Conservation (phyloP, 1,139 yeast genomes). For the Pichia kudriavzevii region DNA sequence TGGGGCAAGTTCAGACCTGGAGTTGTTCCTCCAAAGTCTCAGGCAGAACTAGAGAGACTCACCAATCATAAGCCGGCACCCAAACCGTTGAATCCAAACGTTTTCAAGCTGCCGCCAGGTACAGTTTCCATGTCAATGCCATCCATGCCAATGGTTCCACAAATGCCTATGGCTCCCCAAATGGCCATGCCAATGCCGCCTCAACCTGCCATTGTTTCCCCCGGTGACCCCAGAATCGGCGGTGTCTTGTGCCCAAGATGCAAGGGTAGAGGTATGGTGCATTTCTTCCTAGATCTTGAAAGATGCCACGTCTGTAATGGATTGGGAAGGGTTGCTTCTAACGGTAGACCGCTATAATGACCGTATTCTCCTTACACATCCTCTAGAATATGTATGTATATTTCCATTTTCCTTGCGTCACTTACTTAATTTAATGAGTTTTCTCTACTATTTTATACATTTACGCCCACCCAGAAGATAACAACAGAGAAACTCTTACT, state of each 20-base stretch:
- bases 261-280: constrained; percentile 57
- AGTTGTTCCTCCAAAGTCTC: constrained; percentile 17
- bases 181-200: constrained; percentile 1
- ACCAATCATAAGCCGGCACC: constrained; percentile 15
- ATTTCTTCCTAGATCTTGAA: constrained; percentile 48
- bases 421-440: no score
- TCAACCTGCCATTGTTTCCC: constrained; percentile 42
- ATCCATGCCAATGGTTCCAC: neutral
- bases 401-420: no score
- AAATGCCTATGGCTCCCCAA: neutral
- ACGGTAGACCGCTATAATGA: constrained; percentile 15
- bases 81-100: constrained; percentile 17
- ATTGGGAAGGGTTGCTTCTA: constrained; percentile 45
- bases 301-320: constrained; percentile 60
- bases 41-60: constrained; percentile 16
- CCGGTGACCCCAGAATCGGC: constrained; percentile 83
- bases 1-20: constrained; percentile 58
- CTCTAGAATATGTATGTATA: no score
- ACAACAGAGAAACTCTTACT: no score
- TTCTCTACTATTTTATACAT: no score
- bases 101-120: constrained; percentile 20
- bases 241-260: constrained; percentile 75
- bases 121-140: constrained; percentile 7
- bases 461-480: neutral
- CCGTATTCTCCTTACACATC: no score